phyloP scores from a whole-genome alignment of 768 basidiomycete genomes.

The Tylopilus cervinicoccineus region DNA sequence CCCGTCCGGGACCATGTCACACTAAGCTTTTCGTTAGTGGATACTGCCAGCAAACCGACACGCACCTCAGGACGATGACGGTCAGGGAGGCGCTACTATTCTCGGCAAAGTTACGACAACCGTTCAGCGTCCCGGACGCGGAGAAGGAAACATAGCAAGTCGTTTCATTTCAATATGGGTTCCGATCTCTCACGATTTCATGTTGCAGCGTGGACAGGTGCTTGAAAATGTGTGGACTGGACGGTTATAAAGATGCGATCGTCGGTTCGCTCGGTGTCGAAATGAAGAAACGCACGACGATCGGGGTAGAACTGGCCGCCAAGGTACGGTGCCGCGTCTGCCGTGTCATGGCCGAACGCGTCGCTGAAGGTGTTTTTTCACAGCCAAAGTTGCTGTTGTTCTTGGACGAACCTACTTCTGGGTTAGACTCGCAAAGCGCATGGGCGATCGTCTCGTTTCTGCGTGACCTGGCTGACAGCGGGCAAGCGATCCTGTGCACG shows the following conservation, averaged over 20 bases:
- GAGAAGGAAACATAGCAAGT: slow-evolving; percentile 81
- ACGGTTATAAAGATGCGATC: slow-evolving; percentile 61
- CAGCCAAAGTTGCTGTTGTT: slow-evolving; percentile 79
- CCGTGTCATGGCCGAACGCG: too few relatives aligned
- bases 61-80: slow-evolving; percentile 69
- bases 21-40: slow-evolving; percentile 41
- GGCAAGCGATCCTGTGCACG: slow-evolving; percentile 92
- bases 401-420: slow-evolving; percentile 87
- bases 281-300: slow-evolving; percentile 77
- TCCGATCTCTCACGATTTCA: background rate
- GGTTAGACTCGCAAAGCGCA: slow-evolving; percentile 82
- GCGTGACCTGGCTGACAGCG: slow-evolving; percentile 69
- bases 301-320: slow-evolving; percentile 83
- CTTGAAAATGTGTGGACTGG: slow-evolving; percentile 60
- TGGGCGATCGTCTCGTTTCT: slow-evolving; percentile 81
- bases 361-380: background rate
- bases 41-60: slow-evolving; percentile 85
- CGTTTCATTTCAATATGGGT: background rate
- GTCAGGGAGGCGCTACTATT: slow-evolving; percentile 78
- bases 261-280: slow-evolving; percentile 68
- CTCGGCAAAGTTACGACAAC: slow-evolving; percentile 79
- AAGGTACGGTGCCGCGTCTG: slow-evolving; percentile 36
- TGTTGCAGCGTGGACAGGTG: slow-evolving; percentile 49
- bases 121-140: slow-evolving; percentile 50
- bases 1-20: background rate